phyloP scores from a whole-genome alignment of 306 rosid species.

The Carpinus viminea region DNA sequence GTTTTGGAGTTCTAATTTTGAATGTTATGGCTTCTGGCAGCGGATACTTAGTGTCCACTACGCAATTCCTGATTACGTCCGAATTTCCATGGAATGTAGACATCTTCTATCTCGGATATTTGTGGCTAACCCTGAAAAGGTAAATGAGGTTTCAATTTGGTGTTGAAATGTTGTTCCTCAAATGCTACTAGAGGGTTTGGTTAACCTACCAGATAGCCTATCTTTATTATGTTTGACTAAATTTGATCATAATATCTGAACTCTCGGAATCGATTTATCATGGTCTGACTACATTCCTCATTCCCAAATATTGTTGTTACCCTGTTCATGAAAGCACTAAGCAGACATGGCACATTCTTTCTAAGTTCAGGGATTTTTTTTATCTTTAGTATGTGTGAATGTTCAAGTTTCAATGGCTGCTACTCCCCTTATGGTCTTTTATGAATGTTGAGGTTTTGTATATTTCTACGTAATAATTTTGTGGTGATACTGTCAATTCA shows the following conservation, averaged over 20 bases:
- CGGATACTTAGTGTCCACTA: constrained; percentile 69
- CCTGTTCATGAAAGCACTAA: neutral
- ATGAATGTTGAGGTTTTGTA: neutral
- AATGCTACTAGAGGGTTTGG: constrained; percentile 5
- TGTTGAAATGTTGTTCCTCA: constrained; percentile 2
- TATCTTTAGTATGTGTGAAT: neutral
- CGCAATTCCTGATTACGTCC: constrained; percentile 57
- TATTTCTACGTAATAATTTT: neutral
- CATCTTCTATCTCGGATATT: constrained; percentile 73
- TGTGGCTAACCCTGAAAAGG: constrained; percentile 77
- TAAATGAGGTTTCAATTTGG: constrained; percentile 19
- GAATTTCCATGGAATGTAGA: constrained; percentile 63
- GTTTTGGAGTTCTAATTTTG: constrained; percentile 23
- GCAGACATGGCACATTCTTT: neutral
- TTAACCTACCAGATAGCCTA: neutral
- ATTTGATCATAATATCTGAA: neutral
- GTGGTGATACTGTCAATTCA: neutral
- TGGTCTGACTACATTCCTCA: neutral
- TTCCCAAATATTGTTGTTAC: neutral
- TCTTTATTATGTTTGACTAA: neutral
- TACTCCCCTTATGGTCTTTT: neutral
- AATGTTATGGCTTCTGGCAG: constrained; percentile 44
- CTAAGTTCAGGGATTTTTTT: neutral
- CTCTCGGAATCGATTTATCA: neutral
- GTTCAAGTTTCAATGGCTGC: constrained; percentile 4